Conservation (phyloP, 192 early-diverging fungal genomes). For the Dimargaris verticillata region DNA sequence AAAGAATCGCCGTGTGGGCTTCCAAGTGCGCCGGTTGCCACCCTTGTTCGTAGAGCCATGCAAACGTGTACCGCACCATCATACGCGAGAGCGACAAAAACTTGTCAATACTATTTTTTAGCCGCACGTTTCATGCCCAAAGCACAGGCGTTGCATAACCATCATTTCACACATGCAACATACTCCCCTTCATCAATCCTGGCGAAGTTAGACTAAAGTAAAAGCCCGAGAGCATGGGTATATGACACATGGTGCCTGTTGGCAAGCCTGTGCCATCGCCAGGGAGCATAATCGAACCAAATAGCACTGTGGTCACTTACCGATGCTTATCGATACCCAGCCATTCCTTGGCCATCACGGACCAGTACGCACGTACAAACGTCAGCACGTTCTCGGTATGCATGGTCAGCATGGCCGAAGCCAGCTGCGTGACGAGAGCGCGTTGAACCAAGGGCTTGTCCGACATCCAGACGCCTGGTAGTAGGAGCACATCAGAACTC, state of each 20-base stretch:
- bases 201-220: neutral
- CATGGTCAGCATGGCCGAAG: conserved; percentile 32
- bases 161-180: neutral
- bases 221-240: neutral
- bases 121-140: neutral
- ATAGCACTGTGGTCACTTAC: conserved; percentile 16
- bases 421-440: conserved; percentile 66
- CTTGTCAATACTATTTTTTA: conserved; percentile 47
- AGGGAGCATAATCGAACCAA: neutral
- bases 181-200: neutral
- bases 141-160: neutral
- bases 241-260: neutral
- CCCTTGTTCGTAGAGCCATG: conserved; percentile 34
- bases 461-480: conserved; percentile 83
- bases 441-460: conserved; percentile 89
- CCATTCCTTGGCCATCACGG: conserved; percentile 52
- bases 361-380: conserved; percentile 49
- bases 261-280: no score
- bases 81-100: conserved; percentile 54
- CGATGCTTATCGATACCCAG: conserved; percentile 58
- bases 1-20: conserved; percentile 33
- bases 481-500: neutral
- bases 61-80: conserved; percentile 43
- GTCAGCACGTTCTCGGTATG: conserved; percentile 27
- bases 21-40: conserved; percentile 37